Base-by-base conservation (phyloP, 495 filamentous ascomycete genomes). In the Stereocaulon alpinum region DNA sequence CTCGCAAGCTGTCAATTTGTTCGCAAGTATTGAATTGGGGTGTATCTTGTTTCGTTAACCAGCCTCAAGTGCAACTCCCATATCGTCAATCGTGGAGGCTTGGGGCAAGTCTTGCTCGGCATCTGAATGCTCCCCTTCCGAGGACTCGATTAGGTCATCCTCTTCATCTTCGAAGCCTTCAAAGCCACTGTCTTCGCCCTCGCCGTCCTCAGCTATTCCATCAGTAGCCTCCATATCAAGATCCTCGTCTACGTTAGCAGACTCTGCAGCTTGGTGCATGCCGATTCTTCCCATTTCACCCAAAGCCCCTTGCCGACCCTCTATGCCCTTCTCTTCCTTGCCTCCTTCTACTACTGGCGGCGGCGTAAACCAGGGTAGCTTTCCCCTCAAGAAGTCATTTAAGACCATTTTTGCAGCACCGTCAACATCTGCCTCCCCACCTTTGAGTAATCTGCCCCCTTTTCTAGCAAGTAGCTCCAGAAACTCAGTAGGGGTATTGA, bases 361-460 rank as follows among this genome's bases (percentile, higher is more conserved):
- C 17, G 87, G 83, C 5, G 88, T 92, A 68, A 88, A 98, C 93
- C 93, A 98, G 7, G 93, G 93, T 20, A 95, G 83, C 71, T 95
- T 96, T 37, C 93, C 93, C 52, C 93, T 74, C 61, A 97, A 81
- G 65, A 97, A 97, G 64, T 98, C 93, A 68, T 95, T 95, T 65
- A 95, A 74, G 0, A 96, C 88, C 82, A 93, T 94, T 72, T 95
- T 96, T 17, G 91, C 91, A 43, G 95, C 90, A 63, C 89, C 89
- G 67, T 95, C 91, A 57, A 95, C 71, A 71, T 97, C 93, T 15
- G 90, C 85, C 71, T 97, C 93, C 11, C 93, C 93, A 59, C 87
- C 91, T 67, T 87, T 89, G 32, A 96, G 74, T 37, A 98, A 74
- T 53, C 89, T 77, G 10, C 93, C 93, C 56, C 86, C 82, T 70